Evolutionary conservation across 805 yeast species (phyloP).

Genomic region (Candida jianshihensis): DNA sequence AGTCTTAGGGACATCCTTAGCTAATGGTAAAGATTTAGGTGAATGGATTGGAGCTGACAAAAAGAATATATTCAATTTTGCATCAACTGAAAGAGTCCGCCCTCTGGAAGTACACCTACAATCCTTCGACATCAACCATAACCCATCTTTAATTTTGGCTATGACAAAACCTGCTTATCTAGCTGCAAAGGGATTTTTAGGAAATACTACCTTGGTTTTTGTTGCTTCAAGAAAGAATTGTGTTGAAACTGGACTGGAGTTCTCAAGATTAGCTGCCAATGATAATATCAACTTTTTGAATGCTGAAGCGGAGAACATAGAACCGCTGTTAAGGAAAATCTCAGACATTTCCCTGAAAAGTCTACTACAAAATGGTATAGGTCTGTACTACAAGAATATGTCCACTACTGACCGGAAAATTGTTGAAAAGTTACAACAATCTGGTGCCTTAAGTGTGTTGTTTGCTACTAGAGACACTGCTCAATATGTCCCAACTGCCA

Average conservation of each 20-base stretch:
- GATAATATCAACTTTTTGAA: conserved; percentile 35
- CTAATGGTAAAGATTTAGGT: conserved; percentile 71
- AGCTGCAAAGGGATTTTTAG: conserved; percentile 28
- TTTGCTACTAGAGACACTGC: conserved; percentile 57
- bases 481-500: conserved; percentile 41
- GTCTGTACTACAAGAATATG: conserved; percentile 56
- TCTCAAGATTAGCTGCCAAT: conserved; percentile 30
- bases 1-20: conserved; percentile 62
- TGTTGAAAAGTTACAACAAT: conserved; percentile 44
- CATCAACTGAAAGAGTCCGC: conserved; percentile 49
- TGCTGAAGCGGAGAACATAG: conserved; percentile 31
- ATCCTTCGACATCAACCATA: conserved; percentile 38
- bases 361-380: conserved; percentile 55
- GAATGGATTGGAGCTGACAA: conserved; percentile 80
- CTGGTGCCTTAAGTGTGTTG: conserved; percentile 48
- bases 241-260: conserved; percentile 42
- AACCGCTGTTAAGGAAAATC: conserved; percentile 36
- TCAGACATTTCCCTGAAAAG: conserved; percentile 38
- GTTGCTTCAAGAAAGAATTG: conserved; percentile 50
- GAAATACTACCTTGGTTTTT: conserved; percentile 41
- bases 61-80: conserved; percentile 58
- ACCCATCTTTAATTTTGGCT: conserved; percentile 44
- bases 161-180: conserved; percentile 44
- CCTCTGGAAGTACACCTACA: conserved; percentile 55
- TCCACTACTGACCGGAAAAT: conserved; percentile 40